Percentiles rank a stretch among this genome's conserved stretches.
phyloP scores from a whole-genome alignment of 139 green algal genomes.

The Yamagishiella unicocca region DNA sequence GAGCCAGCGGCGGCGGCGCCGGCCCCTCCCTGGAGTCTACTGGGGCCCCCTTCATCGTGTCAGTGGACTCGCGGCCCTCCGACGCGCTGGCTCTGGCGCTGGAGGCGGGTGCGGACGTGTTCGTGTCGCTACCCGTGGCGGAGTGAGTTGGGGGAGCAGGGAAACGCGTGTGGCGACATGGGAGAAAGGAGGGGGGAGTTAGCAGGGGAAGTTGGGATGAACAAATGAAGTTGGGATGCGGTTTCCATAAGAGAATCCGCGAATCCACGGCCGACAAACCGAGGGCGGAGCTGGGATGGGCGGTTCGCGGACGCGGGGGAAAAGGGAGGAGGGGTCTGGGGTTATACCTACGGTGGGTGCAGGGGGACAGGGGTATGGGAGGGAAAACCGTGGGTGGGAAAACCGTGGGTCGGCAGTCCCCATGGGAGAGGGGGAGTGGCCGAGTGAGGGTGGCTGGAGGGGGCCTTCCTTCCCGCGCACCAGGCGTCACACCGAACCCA shows the following conservation, averaged over 20 bases:
- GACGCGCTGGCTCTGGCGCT: constrained; percentile 23
- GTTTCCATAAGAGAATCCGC: too few species aligned
- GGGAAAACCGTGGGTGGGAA: too few species aligned
- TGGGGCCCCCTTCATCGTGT: not conserved
- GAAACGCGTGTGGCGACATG: too few species aligned
- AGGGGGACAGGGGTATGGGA: too few species aligned
- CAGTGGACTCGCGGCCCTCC: constrained; percentile 2
- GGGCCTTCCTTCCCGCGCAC: not conserved
- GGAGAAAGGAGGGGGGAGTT: too few species aligned
- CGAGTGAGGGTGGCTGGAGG: too few species aligned
- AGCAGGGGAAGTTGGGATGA: too few species aligned
- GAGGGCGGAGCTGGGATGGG: not conserved
- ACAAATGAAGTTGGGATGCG: not conserved
- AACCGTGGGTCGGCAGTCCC: too few species aligned
- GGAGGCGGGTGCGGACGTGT: constrained; percentile 24
- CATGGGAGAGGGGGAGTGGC: too few species aligned
- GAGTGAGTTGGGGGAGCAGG: constrained; percentile 3
- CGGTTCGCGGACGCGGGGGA: not conserved
- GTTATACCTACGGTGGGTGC: not conserved
- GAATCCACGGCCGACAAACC: too few species aligned
- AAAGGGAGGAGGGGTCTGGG: not conserved
- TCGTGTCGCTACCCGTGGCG: constrained; percentile 4
- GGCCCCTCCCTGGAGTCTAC: not conserved
- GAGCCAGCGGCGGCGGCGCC: not conserved
- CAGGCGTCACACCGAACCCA: too few species aligned